These are phyloP conservation scores for Boletus rubescentipes DNA, from an alignment of 768 basidiomycete genomes.

Conservation along the genomic window DNA sequence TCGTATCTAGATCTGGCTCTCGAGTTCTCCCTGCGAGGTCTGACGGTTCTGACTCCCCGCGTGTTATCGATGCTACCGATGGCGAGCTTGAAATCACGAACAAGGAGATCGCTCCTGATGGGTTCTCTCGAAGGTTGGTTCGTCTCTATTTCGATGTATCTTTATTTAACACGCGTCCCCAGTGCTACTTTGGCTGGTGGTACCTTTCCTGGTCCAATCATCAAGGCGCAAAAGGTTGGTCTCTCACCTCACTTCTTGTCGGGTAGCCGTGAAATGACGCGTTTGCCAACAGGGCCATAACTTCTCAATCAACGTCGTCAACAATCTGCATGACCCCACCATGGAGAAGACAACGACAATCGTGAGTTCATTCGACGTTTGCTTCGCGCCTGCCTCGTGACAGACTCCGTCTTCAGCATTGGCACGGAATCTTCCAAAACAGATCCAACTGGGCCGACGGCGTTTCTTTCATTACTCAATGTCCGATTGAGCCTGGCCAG, in stretches of 20 bases:
- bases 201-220: slow-evolving; percentile 48
- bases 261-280: background rate
- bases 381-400: background rate
- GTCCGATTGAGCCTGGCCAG: slow-evolving; percentile 40
- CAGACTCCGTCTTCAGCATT: slow-evolving; percentile 23
- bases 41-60: slow-evolving; percentile 1
- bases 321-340: slow-evolving; percentile 30
- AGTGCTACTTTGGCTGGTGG: slow-evolving; percentile 48
- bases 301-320: slow-evolving; percentile 39
- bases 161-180: background rate
- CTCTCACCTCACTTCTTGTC: background rate
- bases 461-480: slow-evolving; percentile 43
- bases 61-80: slow-evolving; percentile 25
- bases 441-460: slow-evolving; percentile 39
- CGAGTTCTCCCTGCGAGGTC: background rate
- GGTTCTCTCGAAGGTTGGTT: slow-evolving; percentile 40
- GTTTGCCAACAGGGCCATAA: slow-evolving; percentile 28
- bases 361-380: slow-evolving; percentile 24
- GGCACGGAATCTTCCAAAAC: slow-evolving; percentile 37
- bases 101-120: slow-evolving; percentile 49
- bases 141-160: background rate
- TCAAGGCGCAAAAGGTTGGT: slow-evolving; percentile 41
- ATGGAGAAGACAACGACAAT: slow-evolving; percentile 38
- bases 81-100: slow-evolving; percentile 42
- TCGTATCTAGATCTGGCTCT: slow-evolving; percentile 7